These are phyloP conservation scores for Ballota nigra DNA, from an alignment of 257 asterid genomes.

Conservation along the genomic window DNA sequence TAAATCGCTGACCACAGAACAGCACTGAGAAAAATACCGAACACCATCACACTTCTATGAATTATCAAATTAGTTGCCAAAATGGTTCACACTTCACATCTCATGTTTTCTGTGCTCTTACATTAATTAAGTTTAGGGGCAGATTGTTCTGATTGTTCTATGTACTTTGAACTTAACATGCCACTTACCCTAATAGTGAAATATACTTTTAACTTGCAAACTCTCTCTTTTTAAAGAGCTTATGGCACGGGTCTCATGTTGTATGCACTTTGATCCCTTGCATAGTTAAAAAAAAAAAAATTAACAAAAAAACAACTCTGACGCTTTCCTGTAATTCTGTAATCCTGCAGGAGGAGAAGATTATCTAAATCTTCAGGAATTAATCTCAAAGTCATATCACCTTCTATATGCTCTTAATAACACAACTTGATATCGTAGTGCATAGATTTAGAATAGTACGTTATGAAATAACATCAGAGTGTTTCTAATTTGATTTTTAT, in stretches of 20 bases:
- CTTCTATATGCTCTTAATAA: not conserved
- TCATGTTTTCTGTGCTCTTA: slow-evolving; percentile 3
- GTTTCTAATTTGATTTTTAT: not conserved
- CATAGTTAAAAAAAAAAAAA: not conserved
- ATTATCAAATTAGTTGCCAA: not conserved
- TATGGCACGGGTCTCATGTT: not conserved
- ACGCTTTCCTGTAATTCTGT: not conserved
- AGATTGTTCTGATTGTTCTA: not conserved
- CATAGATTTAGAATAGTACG: slow-evolving; percentile 2
- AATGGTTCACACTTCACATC: not conserved
- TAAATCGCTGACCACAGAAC: not conserved
- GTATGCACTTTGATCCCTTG: not conserved
- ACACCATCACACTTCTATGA: not conserved
- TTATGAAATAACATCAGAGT: not conserved
- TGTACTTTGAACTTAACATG: not conserved
- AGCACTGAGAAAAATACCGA: not conserved
- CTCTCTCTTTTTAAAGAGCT: not conserved
- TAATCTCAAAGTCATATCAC: not conserved
- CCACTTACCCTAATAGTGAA: not conserved
- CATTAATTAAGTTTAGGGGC: not conserved
- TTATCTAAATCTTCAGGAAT: not conserved
- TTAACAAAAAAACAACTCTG: not conserved
- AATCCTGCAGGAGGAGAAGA: not conserved
- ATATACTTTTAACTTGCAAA: not conserved
- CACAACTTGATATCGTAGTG: not conserved